phyloP scores from a whole-genome alignment of 805 yeast species.

The Kurtzmaniella cleridarum region DNA sequence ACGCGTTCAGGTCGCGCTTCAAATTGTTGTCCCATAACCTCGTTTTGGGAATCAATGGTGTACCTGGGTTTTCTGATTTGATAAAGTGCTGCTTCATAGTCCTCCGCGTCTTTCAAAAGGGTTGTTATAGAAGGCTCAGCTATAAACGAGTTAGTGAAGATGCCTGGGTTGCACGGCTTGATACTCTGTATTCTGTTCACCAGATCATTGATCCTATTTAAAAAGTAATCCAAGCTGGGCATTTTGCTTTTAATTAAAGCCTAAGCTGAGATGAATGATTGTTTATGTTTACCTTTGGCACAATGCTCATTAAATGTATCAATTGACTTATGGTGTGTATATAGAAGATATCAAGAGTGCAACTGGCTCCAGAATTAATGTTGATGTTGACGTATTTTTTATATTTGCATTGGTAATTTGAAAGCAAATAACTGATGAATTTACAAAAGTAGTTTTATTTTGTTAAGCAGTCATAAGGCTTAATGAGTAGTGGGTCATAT shows the following conservation, averaged over 20 bases:
- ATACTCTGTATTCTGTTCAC: constrained; percentile 36
- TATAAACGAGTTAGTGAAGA: constrained; percentile 60
- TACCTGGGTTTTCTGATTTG: constrained; percentile 24
- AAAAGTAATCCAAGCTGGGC: constrained; percentile 17
- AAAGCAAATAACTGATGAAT: no score
- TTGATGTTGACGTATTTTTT: no score
- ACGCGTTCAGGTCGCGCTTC: constrained; percentile 38
- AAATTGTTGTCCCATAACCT: not conserved
- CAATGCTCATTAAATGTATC: not conserved
- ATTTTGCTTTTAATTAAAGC: constrained; percentile 4
- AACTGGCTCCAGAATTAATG: no score
- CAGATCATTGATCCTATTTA: constrained; percentile 32
- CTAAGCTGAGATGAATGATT: not conserved
- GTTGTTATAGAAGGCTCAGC: constrained; percentile 47
- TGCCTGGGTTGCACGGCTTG: constrained; percentile 53
- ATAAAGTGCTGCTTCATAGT: constrained; percentile 47
- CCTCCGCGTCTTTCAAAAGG: constrained; percentile 56
- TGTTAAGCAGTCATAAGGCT: no score
- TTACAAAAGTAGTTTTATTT: no score
- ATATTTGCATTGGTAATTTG: no score
- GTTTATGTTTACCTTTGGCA: not conserved
- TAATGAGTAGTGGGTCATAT: no score
- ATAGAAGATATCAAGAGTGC: not conserved
- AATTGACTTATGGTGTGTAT: not conserved
- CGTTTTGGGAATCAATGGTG: not conserved